Evolutionary conservation across 2,329 filamentous ascomycete genomes (phyloP).

Genomic region (Sporothrix inflata): DNA sequence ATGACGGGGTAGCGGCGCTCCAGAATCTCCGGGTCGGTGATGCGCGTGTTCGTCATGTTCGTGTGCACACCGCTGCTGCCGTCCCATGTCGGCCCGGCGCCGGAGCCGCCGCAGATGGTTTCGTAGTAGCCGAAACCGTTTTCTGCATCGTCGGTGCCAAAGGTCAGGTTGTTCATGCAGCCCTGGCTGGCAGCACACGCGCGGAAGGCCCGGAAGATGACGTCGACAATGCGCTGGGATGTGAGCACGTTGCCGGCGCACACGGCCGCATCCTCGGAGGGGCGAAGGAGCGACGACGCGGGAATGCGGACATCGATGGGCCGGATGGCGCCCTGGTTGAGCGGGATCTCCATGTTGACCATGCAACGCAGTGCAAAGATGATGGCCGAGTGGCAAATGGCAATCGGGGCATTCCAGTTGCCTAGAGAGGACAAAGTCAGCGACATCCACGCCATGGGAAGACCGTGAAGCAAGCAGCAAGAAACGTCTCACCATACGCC

Average conservation of each 20-base stretch:
- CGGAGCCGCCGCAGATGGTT: constrained; percentile 42
- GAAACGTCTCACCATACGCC: neutral
- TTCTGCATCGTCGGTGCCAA: constrained; percentile 34
- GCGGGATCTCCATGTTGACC: constrained; percentile 43
- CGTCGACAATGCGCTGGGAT: constrained; percentile 42
- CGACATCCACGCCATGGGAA: too few species aligned
- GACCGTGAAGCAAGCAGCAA: too few species aligned
- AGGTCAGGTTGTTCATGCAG: constrained; percentile 43
- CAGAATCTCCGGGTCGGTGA: constrained; percentile 42
- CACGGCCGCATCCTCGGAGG: constrained; percentile 35
- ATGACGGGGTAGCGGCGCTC: constrained; percentile 44
- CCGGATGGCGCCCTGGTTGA: constrained; percentile 43
- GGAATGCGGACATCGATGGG: constrained; percentile 44
- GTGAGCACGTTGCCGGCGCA: constrained; percentile 48
- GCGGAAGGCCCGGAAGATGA: constrained; percentile 41
- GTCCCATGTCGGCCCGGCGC: constrained; percentile 40
- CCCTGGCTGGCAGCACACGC: constrained; percentile 39
- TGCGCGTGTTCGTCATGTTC: constrained; percentile 42
- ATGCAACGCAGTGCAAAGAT: constrained; percentile 46
- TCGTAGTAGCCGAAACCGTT: constrained; percentile 41
- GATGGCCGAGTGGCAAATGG: constrained; percentile 39
- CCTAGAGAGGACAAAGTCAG: constrained; percentile 14
- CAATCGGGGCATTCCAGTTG: constrained; percentile 31
- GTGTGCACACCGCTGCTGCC: constrained; percentile 40
- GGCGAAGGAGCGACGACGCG: constrained; percentile 38